Conservation (phyloP, 1,284 basidiomycete genomes). For the Termitomyces sp. region DNA sequence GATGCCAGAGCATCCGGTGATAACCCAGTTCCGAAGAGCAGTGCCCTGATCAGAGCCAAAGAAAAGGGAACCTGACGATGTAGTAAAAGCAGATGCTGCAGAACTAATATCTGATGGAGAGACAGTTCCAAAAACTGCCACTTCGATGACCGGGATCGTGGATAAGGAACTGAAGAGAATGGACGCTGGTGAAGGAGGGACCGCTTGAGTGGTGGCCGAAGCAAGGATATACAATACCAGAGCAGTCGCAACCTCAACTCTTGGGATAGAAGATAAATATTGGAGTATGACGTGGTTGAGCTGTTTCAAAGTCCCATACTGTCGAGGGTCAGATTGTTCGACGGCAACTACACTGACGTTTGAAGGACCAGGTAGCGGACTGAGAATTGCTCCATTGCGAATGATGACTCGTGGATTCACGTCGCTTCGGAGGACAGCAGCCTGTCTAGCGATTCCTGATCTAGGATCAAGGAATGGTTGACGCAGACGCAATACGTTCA, state of each 20-base stretch:
- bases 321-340: conserved; percentile 42
- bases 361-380: conserved; percentile 35
- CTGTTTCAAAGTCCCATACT: conserved; percentile 50
- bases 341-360: conserved; percentile 27
- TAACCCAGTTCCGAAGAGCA: conserved; percentile 50
- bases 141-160: conserved; percentile 51
- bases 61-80: conserved; percentile 47
- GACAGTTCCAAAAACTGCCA: conserved; percentile 56
- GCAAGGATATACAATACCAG: conserved; percentile 46
- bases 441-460: conserved; percentile 42
- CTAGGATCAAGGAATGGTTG: conserved; percentile 49
- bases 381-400: conserved; percentile 46
- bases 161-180: conserved; percentile 36
- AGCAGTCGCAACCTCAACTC: conserved; percentile 40
- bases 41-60: conserved; percentile 51
- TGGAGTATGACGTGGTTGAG: conserved; percentile 54
- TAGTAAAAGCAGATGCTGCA: conserved; percentile 49
- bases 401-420: conserved; percentile 44
- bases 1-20: conserved; percentile 33
- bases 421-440: conserved; percentile 40
- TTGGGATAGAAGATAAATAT: conserved; percentile 51
- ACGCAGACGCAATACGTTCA: conserved; percentile 51
- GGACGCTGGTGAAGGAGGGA: conserved; percentile 41
- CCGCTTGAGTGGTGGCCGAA: conserved; percentile 24
- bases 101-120: conserved; percentile 41